These are phyloP conservation scores for Neonectria sp. DNA, from an alignment of 2,329 filamentous ascomycete species.

Conservation along the genomic window DNA sequence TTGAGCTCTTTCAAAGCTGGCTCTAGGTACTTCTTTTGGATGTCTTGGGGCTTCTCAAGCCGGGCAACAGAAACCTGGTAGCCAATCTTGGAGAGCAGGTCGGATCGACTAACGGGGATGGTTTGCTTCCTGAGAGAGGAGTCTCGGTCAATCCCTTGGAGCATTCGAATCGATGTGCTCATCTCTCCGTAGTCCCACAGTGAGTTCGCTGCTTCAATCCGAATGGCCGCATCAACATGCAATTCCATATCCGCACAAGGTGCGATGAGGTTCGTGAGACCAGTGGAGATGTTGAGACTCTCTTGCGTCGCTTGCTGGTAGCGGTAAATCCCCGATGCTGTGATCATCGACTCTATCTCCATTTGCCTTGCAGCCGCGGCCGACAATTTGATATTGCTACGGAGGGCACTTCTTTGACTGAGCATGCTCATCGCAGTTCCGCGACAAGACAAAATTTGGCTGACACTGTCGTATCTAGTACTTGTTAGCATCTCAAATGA, in stretches of 20 bases:
- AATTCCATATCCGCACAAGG: constrained; percentile 80
- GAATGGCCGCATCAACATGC: constrained; percentile 81
- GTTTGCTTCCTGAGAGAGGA: constrained; percentile 77
- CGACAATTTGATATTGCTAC: constrained; percentile 72
- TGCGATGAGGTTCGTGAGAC: constrained; percentile 82
- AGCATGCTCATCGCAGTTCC: constrained; percentile 87
- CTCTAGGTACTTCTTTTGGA: constrained; percentile 88
- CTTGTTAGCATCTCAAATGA: constrained; percentile 26
- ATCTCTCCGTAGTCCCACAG: constrained; percentile 96
- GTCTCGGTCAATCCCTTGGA: constrained; percentile 78
- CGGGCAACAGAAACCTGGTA: constrained; percentile 91
- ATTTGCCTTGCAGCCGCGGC: constrained; percentile 76
- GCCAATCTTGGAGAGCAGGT: constrained; percentile 88
- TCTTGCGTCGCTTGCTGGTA: constrained; percentile 88
- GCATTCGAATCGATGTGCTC: constrained; percentile 88
- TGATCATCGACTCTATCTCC: constrained; percentile 83
- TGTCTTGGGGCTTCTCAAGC: constrained; percentile 90
- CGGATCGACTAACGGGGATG: constrained; percentile 80
- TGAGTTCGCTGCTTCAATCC: constrained; percentile 88
- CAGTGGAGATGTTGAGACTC: constrained; percentile 87
- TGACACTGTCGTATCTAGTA: constrained; percentile 80
- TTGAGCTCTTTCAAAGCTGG: constrained; percentile 88
- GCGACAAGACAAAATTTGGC: constrained; percentile 85
- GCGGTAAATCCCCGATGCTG: constrained; percentile 82
- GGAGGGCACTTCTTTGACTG: constrained; percentile 77